Percentiles rank a stretch among this genome's conserved stretches.
Evolutionary conservation across 495 filamentous ascomycete species (phyloP).

Genomic region (Hypoxylon perforatum): DNA sequence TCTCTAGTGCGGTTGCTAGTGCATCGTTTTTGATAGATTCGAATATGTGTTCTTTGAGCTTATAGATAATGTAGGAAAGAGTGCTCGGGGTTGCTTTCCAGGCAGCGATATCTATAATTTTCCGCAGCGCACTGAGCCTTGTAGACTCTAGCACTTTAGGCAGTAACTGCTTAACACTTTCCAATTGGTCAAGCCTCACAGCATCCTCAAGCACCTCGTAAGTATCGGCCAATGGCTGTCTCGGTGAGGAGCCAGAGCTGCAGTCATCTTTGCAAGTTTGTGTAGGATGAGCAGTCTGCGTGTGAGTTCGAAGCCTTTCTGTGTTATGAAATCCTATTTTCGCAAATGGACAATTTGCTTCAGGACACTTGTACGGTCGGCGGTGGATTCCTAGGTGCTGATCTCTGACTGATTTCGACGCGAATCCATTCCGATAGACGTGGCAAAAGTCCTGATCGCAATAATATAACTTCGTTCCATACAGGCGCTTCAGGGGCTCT

Average conservation of each 20-base stretch:
- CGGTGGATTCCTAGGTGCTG: conserved; percentile 17
- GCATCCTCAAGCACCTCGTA: conserved; percentile 1
- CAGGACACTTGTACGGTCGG: conserved; percentile 15
- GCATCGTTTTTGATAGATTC: too few species aligned
- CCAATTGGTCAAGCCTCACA: conserved; percentile 1
- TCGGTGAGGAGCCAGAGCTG: too few species aligned
- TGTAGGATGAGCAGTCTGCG: neutral
- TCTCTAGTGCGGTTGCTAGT: conserved; percentile 7
- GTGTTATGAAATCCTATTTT: conserved; percentile 18
- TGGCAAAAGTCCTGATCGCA: conserved; percentile 27
- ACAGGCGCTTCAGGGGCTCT: neutral
- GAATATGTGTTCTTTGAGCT: too few species aligned
- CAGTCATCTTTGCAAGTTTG: neutral
- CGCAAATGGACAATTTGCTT: conserved; percentile 12
- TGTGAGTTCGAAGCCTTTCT: conserved; percentile 13
- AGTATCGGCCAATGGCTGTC: neutral
- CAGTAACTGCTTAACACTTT: neutral
- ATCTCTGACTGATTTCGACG: conserved; percentile 1
- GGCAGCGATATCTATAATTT: neutral
- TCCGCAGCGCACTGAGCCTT: neutral
- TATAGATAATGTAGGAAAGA: conserved; percentile 2
- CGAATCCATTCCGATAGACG: conserved; percentile 21
- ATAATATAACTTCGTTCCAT: conserved; percentile 24
- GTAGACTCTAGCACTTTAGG: neutral
- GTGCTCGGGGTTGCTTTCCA: conserved; percentile 7